Evolutionary conservation across 106 monocot genomes (phyloP).

Genomic region (Acorus gramineus): DNA sequence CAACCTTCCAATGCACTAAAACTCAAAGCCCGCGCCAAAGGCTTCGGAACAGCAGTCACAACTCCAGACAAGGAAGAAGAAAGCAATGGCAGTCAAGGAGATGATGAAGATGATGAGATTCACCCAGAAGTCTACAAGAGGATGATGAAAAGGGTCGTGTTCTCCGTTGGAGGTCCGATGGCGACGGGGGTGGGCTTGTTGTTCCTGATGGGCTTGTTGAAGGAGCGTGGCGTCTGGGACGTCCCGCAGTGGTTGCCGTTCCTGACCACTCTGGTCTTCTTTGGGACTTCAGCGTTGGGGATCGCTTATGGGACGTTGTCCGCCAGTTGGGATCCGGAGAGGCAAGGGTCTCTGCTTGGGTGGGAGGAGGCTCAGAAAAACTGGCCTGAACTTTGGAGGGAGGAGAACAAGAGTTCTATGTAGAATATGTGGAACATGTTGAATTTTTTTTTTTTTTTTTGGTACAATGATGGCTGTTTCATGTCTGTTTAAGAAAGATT

Average conservation of each 20-base stretch:
- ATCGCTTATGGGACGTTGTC: slow-evolving; percentile 80
- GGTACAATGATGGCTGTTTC: too few species aligned
- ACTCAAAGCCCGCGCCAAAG: too few species aligned
- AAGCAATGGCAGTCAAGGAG: neutral
- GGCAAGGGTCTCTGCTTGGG: slow-evolving; percentile 53
- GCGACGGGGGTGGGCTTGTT: slow-evolving; percentile 41
- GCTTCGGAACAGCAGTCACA: neutral
- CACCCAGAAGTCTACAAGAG: slow-evolving; percentile 58
- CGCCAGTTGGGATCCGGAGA: slow-evolving; percentile 60
- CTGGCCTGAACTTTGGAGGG: slow-evolving; percentile 77
- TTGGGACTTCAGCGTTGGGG: slow-evolving; percentile 65
- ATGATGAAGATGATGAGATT: slow-evolving; percentile 51
- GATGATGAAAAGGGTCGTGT: slow-evolving; percentile 37
- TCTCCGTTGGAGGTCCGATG: slow-evolving; percentile 53
- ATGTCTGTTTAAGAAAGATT: too few species aligned
- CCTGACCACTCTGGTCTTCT: slow-evolving; percentile 29
- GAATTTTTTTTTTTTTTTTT: too few species aligned
- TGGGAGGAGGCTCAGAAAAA: slow-evolving; percentile 50
- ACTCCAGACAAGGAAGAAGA: neutral
- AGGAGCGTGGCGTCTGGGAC: slow-evolving; percentile 21
- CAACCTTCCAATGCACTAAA: too few species aligned
- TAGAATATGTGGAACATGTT: too few species aligned
- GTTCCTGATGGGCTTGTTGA: slow-evolving; percentile 25
- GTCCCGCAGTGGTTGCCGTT: slow-evolving; percentile 60
- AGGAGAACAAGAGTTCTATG: slow-evolving; percentile 12